Evolutionary conservation across 2,329 filamentous ascomycete species (phyloP).

Genomic region (Colletotrichum godetiae): DNA sequence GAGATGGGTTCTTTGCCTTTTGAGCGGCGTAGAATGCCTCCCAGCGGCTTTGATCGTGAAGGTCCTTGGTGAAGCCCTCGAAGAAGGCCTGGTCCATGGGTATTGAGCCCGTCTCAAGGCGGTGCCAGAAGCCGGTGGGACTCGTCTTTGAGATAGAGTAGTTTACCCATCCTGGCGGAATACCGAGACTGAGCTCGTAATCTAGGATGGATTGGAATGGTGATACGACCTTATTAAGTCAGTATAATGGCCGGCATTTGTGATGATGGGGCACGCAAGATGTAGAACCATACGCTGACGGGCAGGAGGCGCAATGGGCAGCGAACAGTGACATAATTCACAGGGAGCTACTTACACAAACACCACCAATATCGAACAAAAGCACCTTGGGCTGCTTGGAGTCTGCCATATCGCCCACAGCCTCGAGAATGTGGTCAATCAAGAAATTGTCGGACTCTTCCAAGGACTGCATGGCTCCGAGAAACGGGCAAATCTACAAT

Average conservation of each 20-base stretch:
- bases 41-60: conserved; percentile 77
- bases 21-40: conserved; percentile 66
- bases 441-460: conserved; percentile 32
- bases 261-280: background rate
- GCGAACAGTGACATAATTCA: background rate
- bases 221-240: conserved; percentile 77
- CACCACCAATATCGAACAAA: conserved; percentile 95
- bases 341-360: conserved; percentile 79
- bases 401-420: conserved; percentile 52
- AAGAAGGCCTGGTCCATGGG: conserved; percentile 82
- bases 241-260: background rate
- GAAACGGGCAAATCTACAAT: background rate
- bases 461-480: conserved; percentile 27
- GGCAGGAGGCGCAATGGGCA: background rate
- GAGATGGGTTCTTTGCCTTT: conserved; percentile 53
- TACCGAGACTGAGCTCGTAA: conserved; percentile 81
- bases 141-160: conserved; percentile 84
- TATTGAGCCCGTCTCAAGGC: conserved; percentile 86
- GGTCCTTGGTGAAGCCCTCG: conserved; percentile 77
- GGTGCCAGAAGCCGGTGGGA: conserved; percentile 87
- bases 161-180: conserved; percentile 92
- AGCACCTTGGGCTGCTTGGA: conserved; percentile 75
- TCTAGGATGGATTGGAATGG: conserved; percentile 94
- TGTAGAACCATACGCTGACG: background rate
- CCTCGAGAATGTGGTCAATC: conserved; percentile 44